phyloP scores from a whole-genome alignment of 1,284 basidiomycete genomes.

The Naganishia albida region DNA sequence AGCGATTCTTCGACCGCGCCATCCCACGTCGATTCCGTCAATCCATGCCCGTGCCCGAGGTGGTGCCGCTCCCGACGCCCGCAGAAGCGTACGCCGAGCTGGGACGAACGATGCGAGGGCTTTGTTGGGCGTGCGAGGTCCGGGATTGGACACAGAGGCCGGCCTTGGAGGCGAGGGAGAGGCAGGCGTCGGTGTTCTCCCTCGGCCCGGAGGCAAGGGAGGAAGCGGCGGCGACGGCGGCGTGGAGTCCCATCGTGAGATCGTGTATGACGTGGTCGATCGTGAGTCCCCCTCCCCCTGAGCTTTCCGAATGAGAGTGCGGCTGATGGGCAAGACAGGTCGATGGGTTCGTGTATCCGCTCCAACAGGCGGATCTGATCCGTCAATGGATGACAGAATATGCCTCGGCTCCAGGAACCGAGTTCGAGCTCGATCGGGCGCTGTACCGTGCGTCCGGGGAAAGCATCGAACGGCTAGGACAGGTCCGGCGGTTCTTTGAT shows the following conservation, averaged over 20 bases:
- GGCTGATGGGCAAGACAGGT: background rate
- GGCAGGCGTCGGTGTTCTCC: constrained; percentile 8
- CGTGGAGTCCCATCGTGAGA: constrained; percentile 1
- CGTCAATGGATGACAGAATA: constrained; percentile 10
- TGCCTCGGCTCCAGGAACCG: background rate
- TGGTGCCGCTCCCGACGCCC: background rate
- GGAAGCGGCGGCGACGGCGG: background rate
- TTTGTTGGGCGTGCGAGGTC: background rate
- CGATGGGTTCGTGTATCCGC: background rate
- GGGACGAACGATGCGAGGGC: background rate
- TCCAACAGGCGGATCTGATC: background rate
- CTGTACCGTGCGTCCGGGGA: constrained; percentile 1
- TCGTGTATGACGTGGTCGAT: constrained; percentile 25
- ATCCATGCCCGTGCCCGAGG: constrained; percentile 23
- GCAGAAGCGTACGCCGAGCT: background rate
- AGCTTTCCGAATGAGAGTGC: too few relatives aligned
- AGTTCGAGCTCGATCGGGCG: constrained; percentile 5
- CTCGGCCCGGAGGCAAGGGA: background rate
- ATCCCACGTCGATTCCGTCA: constrained; percentile 16
- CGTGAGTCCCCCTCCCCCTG: background rate
- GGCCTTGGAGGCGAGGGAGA: constrained; percentile 8
- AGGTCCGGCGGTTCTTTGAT: constrained; percentile 13
- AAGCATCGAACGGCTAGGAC: background rate
- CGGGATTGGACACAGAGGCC: background rate
- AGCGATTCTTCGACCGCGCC: constrained; percentile 16